Percentiles rank a stretch among this genome's conserved stretches.
Conservation (phyloP, 2,329 filamentous ascomycete genomes). For the Fusarium lyarnte region DNA sequence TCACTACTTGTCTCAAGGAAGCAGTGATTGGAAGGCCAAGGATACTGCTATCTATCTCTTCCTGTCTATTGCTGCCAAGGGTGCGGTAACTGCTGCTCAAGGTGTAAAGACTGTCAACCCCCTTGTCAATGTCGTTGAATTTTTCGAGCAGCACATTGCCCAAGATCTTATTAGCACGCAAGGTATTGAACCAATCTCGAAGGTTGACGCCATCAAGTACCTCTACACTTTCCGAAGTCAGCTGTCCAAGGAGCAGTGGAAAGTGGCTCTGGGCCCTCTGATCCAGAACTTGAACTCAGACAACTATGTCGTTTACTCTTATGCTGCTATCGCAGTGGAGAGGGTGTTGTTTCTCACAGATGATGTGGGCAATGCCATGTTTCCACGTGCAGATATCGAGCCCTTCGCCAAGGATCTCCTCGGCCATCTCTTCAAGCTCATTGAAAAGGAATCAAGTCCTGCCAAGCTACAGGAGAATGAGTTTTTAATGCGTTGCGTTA, state of each 20-base stretch:
- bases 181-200: conserved; percentile 82
- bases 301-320: conserved; percentile 98
- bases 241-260: conserved; percentile 91
- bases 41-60: conserved; percentile 98
- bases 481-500: conserved; percentile 97
- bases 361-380: conserved; percentile 78
- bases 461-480: conserved; percentile 99
- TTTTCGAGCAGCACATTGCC: conserved; percentile 93
- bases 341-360: conserved; percentile 86
- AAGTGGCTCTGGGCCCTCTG: conserved; percentile 85
- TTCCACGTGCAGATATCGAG: conserved; percentile 80
- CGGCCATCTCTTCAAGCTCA: conserved; percentile 88
- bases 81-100: conserved; percentile 83
- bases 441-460: conserved; percentile 84
- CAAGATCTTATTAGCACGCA: conserved; percentile 80
- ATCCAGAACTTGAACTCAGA: conserved; percentile 89
- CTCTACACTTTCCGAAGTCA: conserved; percentile 97
- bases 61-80: conserved; percentile 92
- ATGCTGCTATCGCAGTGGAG: conserved; percentile 96
- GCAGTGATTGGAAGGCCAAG: conserved; percentile 93
- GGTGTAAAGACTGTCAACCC: conserved; percentile 91
- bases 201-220: conserved; percentile 98
- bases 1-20: conserved; percentile 83
- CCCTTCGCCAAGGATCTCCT: conserved; percentile 87
- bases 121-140: conserved; percentile 89